Evolutionary conservation across 1,284 basidiomycete species (phyloP), one percentile per base, ranked within the genome.

Genomic region (Phlebopus sp.): DNA sequence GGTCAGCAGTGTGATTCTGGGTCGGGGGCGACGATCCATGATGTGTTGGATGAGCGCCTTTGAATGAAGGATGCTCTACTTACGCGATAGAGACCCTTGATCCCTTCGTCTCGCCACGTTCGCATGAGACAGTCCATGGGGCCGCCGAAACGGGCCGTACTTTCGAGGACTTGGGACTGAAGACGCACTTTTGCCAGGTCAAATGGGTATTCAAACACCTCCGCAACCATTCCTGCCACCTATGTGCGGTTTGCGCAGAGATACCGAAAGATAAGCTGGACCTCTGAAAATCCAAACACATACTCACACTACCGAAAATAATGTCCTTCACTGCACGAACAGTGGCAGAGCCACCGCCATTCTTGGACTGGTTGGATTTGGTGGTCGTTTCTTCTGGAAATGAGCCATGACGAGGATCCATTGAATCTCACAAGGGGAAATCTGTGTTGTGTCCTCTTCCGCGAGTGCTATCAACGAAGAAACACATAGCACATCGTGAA

Each of bases 171-270:
- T 65, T 92, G 90, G 11, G 85, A 79, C 68, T 93, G 90, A 17
- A 94, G 73, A 45, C 90, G 79, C 54, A 91, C 90, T 70, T 92
- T 90, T 53, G 87, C 85, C 31, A 92, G 74, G 70, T 92, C 90
- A 61, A 92, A 90, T 1, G 90, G 90, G 59, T 92, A 88, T 68
- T 92, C 90, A 56, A 92, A 86, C 15, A 91, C 75, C 69, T 92
- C 90, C 29, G 89, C 85, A 9, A 78, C 73, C 73, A 92, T 88
- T n/a, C 90, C 89, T 32, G 90, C 87, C 15, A 79, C 65, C 87
- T 80, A 51, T 36, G 32, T 9, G 6, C 2, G 19, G 18, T 39
- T 34, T 49, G 50, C 32, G 34, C 14, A 46, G 45, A 48, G 27
- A 23, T 44, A 18, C 25, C 29, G 14, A 19, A 14, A 17, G 30